Conservation (phyloP, 2,329 filamentous ascomycete species). For the Pestalotiopsis sp. region DNA sequence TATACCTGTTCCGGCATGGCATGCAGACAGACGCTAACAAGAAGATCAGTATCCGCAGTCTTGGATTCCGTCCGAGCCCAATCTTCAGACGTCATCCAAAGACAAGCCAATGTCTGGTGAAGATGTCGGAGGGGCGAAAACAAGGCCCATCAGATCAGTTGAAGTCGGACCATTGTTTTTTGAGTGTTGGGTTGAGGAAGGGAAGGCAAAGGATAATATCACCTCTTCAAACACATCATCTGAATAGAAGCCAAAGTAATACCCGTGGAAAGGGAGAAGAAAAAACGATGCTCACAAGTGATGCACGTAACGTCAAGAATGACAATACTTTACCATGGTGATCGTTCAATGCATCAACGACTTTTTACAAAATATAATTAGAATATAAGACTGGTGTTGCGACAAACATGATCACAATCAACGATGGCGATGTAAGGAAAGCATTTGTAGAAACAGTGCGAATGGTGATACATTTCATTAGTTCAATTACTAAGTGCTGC, state of each 20-base stretch:
- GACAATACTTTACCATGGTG: no score
- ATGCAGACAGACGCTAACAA: not conserved
- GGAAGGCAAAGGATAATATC: slow-evolving; percentile 42
- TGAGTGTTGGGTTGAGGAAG: slow-evolving; percentile 68
- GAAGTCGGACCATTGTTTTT: slow-evolving; percentile 63
- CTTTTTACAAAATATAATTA: not conserved
- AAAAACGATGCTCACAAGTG: not conserved
- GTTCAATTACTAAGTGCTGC: not conserved
- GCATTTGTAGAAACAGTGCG: not conserved
- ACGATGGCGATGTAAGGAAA: not conserved
- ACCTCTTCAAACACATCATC: slow-evolving; percentile 2
- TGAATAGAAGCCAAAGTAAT: not conserved
- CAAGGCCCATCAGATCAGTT: slow-evolving; percentile 55
- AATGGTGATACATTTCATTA: slow-evolving; percentile 4
- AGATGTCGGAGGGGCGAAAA: slow-evolving; percentile 42
- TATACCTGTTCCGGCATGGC: not conserved
- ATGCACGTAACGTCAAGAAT: no score
- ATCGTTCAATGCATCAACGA: not conserved
- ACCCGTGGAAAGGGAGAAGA: not conserved
- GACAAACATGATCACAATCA: not conserved
- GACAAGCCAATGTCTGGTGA: slow-evolving; percentile 31
- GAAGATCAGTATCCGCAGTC: slow-evolving; percentile 55
- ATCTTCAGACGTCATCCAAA: slow-evolving; percentile 43
- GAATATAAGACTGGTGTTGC: not conserved
- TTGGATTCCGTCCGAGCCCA: slow-evolving; percentile 61